Evolutionary conservation across 352 stramenopile genomes (phyloP).

Genomic region (Phytopythium chamaehyphon): DNA sequence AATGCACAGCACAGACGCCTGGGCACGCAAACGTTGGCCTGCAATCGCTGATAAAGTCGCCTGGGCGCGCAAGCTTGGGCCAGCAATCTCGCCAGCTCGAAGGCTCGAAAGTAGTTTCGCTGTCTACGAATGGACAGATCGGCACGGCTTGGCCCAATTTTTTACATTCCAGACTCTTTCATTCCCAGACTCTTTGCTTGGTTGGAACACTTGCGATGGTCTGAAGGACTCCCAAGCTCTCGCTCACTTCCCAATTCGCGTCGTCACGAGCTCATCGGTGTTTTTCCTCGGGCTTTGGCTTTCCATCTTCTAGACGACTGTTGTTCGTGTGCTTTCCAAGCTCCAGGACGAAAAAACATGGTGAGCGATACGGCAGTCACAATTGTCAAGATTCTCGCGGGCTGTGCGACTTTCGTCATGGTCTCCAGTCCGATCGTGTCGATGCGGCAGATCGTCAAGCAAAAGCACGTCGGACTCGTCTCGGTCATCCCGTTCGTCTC

Average conservation of each 20-base stretch:
- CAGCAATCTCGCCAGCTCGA: background rate
- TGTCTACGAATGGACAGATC: background rate
- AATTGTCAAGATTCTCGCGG: conserved; percentile 22
- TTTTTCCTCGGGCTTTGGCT: background rate
- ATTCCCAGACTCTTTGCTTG: no score
- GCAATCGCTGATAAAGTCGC: background rate
- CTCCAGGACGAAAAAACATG: conserved; percentile 9
- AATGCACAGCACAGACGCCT: background rate
- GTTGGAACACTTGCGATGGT: background rate
- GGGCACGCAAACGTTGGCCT: conserved; percentile 1
- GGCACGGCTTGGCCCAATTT: background rate
- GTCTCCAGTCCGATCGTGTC: conserved; percentile 23
- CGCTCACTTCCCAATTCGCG: background rate
- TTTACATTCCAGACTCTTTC: no score
- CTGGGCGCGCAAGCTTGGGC: conserved; percentile 1
- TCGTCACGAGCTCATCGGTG: background rate
- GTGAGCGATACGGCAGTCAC: conserved; percentile 15
- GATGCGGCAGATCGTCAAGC: conserved; percentile 23
- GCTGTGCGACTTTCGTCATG: conserved; percentile 21
- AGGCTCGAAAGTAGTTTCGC: background rate
- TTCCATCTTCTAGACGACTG: conserved; percentile 6
- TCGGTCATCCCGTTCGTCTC: conserved; percentile 30
- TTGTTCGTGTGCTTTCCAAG: no score
- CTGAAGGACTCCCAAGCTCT: background rate
- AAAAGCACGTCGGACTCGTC: conserved; percentile 21